A percentile compares a stretch with the other conserved stretches of the same genome.
phyloP scores from a whole-genome alignment of 345 rosid genomes.

The Balakata baccata region DNA sequence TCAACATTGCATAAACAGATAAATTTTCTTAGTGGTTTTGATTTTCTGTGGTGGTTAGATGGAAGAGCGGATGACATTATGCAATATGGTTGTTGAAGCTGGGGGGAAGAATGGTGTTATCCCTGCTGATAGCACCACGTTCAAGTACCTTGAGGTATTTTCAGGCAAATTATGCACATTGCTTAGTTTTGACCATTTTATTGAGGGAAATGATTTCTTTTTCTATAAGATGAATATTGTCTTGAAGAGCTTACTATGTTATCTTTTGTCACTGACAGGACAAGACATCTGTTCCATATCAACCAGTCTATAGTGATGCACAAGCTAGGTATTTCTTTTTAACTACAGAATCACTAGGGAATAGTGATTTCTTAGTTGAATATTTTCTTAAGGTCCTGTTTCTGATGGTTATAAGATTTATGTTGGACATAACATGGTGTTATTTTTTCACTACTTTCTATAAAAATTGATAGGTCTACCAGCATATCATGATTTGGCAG shows the following conservation, averaged over 20 bases:
- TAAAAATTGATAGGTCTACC: neutral
- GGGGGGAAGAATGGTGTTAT: slow-evolving; percentile 97
- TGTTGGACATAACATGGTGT: neutral
- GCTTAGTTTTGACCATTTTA: slow-evolving; percentile 2
- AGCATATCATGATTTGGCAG: neutral
- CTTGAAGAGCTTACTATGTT: slow-evolving; percentile 4
- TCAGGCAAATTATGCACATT: neutral
- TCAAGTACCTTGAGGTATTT: slow-evolving; percentile 78
- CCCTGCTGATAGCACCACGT: slow-evolving; percentile 88
- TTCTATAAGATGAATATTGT: neutral
- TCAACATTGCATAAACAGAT: neutral
- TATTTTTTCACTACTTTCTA: neutral
- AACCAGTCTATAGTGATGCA: slow-evolving; percentile 88
- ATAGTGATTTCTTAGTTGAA: neutral
- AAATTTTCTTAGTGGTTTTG: slow-evolving; percentile 5
- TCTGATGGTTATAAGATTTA: neutral
- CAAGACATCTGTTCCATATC: slow-evolving; percentile 74
- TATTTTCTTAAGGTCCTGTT: neutral
- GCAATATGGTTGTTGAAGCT: slow-evolving; percentile 98
- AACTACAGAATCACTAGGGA: no score
- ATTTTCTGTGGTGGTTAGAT: slow-evolving; percentile 48
- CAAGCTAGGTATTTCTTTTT: slow-evolving; percentile 58
- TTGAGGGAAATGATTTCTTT: neutral
- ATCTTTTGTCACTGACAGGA: slow-evolving; percentile 45
- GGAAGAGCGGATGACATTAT: slow-evolving; percentile 98